phyloP scores from a whole-genome alignment of 2,329 filamentous ascomycete genomes.

The Neopestalotiopsis sp. region DNA sequence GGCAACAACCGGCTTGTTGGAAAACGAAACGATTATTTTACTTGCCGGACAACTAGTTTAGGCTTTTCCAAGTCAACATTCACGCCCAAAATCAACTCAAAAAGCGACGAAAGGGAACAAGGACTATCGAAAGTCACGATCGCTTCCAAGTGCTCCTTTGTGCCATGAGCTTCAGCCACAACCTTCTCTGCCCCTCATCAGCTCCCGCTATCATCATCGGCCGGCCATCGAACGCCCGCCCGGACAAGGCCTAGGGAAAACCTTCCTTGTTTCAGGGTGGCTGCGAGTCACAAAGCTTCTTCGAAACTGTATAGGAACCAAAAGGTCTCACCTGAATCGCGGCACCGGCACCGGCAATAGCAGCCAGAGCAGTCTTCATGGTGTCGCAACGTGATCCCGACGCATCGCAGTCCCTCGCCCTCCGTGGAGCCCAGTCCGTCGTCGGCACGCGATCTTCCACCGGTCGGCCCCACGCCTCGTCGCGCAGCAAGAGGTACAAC shows the following conservation, averaged over 20 bases:
- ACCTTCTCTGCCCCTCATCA: constrained; percentile 15
- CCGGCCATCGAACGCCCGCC: constrained; percentile 8
- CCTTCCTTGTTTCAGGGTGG: constrained; percentile 11
- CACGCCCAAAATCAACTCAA: background rate
- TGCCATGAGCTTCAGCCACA: constrained; percentile 22
- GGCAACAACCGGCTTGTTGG: constrained; percentile 8
- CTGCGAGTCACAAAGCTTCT: constrained; percentile 7
- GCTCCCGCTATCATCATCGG: constrained; percentile 5
- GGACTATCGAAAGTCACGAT: background rate
- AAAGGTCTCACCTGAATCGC: constrained; percentile 5
- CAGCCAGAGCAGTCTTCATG: constrained; percentile 49
- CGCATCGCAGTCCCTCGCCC: constrained; percentile 55
- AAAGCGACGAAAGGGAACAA: background rate
- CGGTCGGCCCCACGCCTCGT: constrained; percentile 47
- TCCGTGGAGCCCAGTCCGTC: constrained; percentile 67
- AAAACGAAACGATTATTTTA: constrained; percentile 1
- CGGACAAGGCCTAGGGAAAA: constrained; percentile 22
- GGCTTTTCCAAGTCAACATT: background rate
- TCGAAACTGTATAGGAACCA: background rate
- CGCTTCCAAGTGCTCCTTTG: background rate
- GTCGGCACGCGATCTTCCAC: constrained; percentile 66
- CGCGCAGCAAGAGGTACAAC: constrained; percentile 73
- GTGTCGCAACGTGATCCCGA: constrained; percentile 65
- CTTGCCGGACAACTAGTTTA: background rate
- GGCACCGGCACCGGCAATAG: background rate